Base-by-base conservation (phyloP, 768 basidiomycete species). In the Suillus americanus region DNA sequence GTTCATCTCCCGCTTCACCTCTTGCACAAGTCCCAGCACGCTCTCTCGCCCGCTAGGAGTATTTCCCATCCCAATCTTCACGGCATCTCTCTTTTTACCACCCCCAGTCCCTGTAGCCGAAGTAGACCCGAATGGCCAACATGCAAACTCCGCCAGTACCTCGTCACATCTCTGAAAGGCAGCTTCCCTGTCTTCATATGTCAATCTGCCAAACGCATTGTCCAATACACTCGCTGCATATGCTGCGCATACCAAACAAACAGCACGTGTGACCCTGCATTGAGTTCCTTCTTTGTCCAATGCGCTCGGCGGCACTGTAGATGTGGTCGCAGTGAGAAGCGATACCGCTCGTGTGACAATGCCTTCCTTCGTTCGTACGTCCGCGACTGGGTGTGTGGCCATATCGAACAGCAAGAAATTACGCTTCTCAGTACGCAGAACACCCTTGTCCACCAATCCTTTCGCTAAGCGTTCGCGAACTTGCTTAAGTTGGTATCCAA, bases 371-470 rank as follows among this genome's bases (percentile, higher is more conserved):
- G 89, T 89, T 64, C 92, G 90, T 14, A 93, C 85, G 77, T 98
- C 96, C 8, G 96, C 94, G 59, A 99, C 92, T 2, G 97, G 97
- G 76, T 99, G 97, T 0, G 97, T 99, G 20, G 97, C 97, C 97
- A 99, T 99, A 80, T 99, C 97, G 79, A 99, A 99, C 37, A 99
- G 83, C 59, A 99, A 86, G 78, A 99, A 99, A 77, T 99, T 99
- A 72, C 95, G 92, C 75, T 99, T 99, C 76, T 99, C 97, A 18
- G 97, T 99, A 60, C 97, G 91, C n/a, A 99, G 86, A 45, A 99
- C 89, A 70, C 97, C 97, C 78, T 99, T 99, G 83, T 99, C 97
- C 60, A 98, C 97, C 46, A 99, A 87, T 3, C 97, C 88, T 75
- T 99, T 99, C 16, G 96, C 95, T 46, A 99, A 89, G 20, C 97